These are phyloP conservation scores for Diplocarpon rosae DNA, from an alignment of 2,329 filamentous ascomycete species.

Conservation along the genomic window DNA sequence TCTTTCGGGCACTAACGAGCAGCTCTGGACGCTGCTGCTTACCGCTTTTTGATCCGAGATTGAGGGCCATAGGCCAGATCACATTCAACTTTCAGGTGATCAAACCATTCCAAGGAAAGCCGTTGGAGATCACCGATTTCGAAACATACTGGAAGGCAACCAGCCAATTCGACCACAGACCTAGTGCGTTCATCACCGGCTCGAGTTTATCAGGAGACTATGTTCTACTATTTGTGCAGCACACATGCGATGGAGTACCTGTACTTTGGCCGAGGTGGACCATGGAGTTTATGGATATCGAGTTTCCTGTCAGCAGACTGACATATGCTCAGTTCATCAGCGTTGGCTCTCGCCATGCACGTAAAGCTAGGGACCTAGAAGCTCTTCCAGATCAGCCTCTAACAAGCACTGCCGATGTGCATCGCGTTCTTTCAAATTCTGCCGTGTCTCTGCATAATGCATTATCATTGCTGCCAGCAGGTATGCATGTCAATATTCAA, in stretches of 20 bases:
- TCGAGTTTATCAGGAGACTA: constrained; percentile 96
- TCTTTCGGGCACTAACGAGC: constrained; percentile 65
- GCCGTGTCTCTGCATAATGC: constrained; percentile 74
- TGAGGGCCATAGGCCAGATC: constrained; percentile 86
- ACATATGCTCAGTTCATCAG: constrained; percentile 60
- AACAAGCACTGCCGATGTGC: constrained; percentile 51
- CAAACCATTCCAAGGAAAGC: constrained; percentile 86
- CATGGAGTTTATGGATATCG: constrained; percentile 61
- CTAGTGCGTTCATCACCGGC: constrained; percentile 80
- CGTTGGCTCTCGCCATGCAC: constrained; percentile 25
- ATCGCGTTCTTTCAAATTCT: constrained; percentile 60
- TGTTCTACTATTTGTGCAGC: constrained; percentile 79
- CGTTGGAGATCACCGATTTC: constrained; percentile 93
- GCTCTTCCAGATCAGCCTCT: constrained; percentile 36
- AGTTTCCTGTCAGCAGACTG: constrained; percentile 72
- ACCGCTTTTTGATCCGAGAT: constrained; percentile 82
- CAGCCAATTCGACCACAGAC: constrained; percentile 77
- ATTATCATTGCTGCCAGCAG: constrained; percentile 60
- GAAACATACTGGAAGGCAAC: constrained; percentile 99
- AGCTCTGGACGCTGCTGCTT: constrained; percentile 74
- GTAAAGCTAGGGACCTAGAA: constrained; percentile 30
- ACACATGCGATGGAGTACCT: constrained; percentile 77
- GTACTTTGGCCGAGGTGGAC: constrained; percentile 84
- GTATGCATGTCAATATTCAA: constrained; percentile 85
- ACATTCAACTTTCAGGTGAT: constrained; percentile 93